A percentile compares a stretch with the other conserved stretches of the same genome.
Conservation (phyloP, 768 basidiomycete species). For the Suillus subalutaceus region DNA sequence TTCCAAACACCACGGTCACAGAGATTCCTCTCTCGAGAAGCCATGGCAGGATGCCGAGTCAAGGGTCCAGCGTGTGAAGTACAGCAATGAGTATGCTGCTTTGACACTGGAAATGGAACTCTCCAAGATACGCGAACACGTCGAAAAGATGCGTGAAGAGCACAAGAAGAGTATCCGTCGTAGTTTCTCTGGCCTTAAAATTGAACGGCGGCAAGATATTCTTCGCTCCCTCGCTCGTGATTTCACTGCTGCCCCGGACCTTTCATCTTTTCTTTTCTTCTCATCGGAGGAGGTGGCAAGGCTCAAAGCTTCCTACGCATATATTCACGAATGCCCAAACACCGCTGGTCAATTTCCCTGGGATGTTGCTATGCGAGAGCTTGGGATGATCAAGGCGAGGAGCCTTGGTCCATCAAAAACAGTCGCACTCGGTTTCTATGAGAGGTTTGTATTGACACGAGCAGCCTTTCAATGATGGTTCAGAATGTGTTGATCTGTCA, state of each 20-base stretch:
- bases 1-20: not conserved
- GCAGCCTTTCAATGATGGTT: constrained; percentile 13
- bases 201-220: constrained; percentile 51
- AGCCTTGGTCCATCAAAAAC: constrained; percentile 45
- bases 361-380: constrained; percentile 56
- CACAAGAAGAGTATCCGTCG: constrained; percentile 27
- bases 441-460: constrained; percentile 36
- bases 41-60: constrained; percentile 43
- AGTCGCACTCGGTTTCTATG: constrained; percentile 47
- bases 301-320: constrained; percentile 56
- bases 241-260: constrained; percentile 39
- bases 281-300: constrained; percentile 32
- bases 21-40: constrained; percentile 22
- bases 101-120: constrained; percentile 38
- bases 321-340: constrained; percentile 37
- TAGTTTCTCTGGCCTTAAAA: constrained; percentile 42
- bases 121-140: constrained; percentile 41
- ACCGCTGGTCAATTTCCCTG: constrained; percentile 47
- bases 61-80: constrained; percentile 20
- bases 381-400: constrained; percentile 55
- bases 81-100: constrained; percentile 18
- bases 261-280: constrained; percentile 30
- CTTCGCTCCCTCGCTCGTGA: constrained; percentile 45
- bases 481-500: not conserved
- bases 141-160: constrained; percentile 33